These are phyloP conservation scores for Mycosphaerella sp. DNA, from an alignment of 2,329 filamentous ascomycete species.

Conservation along the genomic window DNA sequence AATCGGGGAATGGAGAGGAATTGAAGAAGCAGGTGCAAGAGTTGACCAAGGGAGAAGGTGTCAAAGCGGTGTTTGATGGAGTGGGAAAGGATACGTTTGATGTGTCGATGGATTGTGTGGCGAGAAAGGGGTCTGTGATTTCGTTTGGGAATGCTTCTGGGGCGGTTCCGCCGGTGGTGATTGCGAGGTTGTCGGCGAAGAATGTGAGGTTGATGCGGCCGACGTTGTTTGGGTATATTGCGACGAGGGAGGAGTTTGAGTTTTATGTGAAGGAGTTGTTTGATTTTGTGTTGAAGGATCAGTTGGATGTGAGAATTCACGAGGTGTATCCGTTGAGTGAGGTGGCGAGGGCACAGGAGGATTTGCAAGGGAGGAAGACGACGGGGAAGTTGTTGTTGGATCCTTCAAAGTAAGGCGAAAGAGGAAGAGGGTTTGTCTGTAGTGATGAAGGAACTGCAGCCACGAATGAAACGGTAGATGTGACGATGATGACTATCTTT, in stretches of 20 bases:
- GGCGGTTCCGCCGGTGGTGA: slow-evolving; percentile 62
- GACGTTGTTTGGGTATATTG: slow-evolving; percentile 63
- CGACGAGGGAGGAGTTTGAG: slow-evolving; percentile 63
- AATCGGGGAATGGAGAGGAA: slow-evolving; percentile 54
- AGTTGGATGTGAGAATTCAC: slow-evolving; percentile 67
- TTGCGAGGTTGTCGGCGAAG: slow-evolving; percentile 61
- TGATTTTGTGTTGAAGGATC: slow-evolving; percentile 59
- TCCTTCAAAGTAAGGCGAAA: slow-evolving; percentile 36
- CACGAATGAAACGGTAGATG: too few relatives aligned
- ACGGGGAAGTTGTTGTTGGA: slow-evolving; percentile 76
- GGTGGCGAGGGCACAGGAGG: slow-evolving; percentile 63
- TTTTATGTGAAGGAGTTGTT: slow-evolving; percentile 67
- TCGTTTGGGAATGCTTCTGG: slow-evolving; percentile 80
- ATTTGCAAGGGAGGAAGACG: slow-evolving; percentile 75
- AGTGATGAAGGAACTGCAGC: too few relatives aligned
- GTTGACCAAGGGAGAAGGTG: slow-evolving; percentile 66
- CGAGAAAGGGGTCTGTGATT: slow-evolving; percentile 68
- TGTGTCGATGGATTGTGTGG: slow-evolving; percentile 63
- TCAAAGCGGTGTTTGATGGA: slow-evolving; percentile 74
- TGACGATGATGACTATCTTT: too few relatives aligned
- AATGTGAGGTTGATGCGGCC: slow-evolving; percentile 73
- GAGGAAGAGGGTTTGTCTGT: not conserved
- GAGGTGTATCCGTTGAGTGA: slow-evolving; percentile 71
- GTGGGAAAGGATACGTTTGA: slow-evolving; percentile 85
- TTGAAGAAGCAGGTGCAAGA: slow-evolving; percentile 56